phyloP scores from a whole-genome alignment of 129 eudicot genomes.

The Flaveria brownii region DNA sequence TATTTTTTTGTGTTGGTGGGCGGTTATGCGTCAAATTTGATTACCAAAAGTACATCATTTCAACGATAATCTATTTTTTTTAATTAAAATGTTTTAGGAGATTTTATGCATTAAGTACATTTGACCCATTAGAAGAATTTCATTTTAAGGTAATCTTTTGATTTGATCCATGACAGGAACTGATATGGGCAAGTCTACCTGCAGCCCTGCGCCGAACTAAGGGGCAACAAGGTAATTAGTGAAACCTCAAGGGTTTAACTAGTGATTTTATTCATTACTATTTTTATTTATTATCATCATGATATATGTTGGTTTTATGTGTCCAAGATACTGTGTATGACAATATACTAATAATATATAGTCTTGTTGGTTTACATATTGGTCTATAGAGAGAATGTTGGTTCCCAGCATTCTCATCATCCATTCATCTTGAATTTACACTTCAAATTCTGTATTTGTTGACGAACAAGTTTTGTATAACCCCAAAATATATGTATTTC shows the following conservation, averaged over 20 bases:
- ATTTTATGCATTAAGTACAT: background rate
- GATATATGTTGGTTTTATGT: background rate
- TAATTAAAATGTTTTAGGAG: background rate
- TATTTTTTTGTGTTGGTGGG: background rate
- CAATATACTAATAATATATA: background rate
- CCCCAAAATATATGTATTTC: too few relatives aligned
- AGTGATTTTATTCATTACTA: background rate
- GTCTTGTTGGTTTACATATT: too few relatives aligned
- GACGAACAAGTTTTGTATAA: too few relatives aligned
- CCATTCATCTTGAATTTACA: too few relatives aligned
- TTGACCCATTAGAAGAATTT: background rate
- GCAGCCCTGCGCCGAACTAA: background rate
- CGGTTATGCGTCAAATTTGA: background rate
- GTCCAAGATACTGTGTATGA: background rate
- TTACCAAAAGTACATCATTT: background rate
- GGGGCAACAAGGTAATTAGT: background rate
- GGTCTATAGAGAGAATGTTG: too few relatives aligned
- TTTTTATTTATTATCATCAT: background rate
- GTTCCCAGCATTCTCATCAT: too few relatives aligned
- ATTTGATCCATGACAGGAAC: background rate
- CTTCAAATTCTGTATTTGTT: too few relatives aligned
- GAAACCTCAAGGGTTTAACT: background rate
- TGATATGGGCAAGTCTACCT: background rate
- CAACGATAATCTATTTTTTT: background rate
- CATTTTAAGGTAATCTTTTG: background rate